Conservation (phyloP, 2,329 filamentous ascomycete species). For the Graphilbum fragrans region DNA sequence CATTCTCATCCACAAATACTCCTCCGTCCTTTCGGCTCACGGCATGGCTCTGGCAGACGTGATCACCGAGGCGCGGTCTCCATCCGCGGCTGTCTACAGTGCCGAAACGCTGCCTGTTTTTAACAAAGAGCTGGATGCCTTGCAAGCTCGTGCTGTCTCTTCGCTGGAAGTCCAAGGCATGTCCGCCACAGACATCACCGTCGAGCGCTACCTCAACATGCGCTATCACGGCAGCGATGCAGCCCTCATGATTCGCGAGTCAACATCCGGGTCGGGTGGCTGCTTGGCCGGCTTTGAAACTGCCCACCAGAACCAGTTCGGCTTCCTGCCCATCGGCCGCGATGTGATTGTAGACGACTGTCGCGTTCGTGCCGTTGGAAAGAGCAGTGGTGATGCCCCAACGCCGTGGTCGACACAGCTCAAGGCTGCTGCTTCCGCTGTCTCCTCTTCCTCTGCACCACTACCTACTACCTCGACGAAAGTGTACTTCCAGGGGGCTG, state of each 20-base stretch:
- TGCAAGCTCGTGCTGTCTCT: slow-evolving; percentile 60
- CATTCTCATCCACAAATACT: slow-evolving; percentile 78
- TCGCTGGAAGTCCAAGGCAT: slow-evolving; percentile 74
- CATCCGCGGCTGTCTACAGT: slow-evolving; percentile 46
- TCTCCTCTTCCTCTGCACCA: too few relatives aligned
- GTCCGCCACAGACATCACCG: slow-evolving; percentile 57
- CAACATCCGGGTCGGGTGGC: slow-evolving; percentile 55
- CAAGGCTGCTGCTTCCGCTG: too few relatives aligned
- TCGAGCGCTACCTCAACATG: slow-evolving; percentile 92
- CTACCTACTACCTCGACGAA: too few relatives aligned
- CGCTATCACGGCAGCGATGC: slow-evolving; percentile 84
- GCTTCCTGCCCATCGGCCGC: slow-evolving; percentile 71
- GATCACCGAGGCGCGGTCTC: slow-evolving; percentile 80
- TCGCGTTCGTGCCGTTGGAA: slow-evolving; percentile 76
- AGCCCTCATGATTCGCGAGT: slow-evolving; percentile 78
- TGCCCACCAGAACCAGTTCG: slow-evolving; percentile 87
- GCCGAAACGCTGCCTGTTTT: slow-evolving; percentile 44
- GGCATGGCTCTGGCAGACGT: slow-evolving; percentile 91
- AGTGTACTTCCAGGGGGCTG: slow-evolving; percentile 78
- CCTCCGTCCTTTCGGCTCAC: slow-evolving; percentile 80
- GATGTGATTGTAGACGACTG: slow-evolving; percentile 89
- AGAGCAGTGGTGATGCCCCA: slow-evolving; percentile 75
- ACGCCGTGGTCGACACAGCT: too few relatives aligned
- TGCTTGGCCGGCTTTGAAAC: slow-evolving; percentile 76
- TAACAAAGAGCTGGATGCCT: slow-evolving; percentile 50